Conservation (phyloP, 495 filamentous ascomycete species). For the Glarea lozoyensis region DNA sequence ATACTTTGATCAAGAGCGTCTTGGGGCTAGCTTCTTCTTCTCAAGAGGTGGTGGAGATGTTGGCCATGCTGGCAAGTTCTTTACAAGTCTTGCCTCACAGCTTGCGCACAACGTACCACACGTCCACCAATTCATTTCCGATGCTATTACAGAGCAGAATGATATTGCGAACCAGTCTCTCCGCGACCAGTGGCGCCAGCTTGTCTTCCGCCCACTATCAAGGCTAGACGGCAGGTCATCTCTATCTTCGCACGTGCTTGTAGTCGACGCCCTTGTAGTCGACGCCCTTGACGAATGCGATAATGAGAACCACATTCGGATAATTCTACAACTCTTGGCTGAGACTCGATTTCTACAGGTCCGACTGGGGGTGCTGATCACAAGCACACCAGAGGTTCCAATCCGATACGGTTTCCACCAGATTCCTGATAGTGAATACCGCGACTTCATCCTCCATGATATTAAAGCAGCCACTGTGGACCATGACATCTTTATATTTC, state of each 20-base stretch:
- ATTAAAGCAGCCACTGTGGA: conserved; percentile 9
- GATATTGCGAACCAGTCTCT: conserved; percentile 13
- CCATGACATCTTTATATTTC: conserved; percentile 12
- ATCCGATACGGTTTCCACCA: conserved; percentile 13
- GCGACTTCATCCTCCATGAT: conserved; percentile 18
- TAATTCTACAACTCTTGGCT: conserved; percentile 23
- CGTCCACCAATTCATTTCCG: conserved; percentile 4
- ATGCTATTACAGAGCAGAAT: conserved; percentile 10
- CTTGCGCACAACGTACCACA: not conserved
- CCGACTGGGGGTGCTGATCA: conserved; percentile 23
- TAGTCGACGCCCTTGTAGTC: conserved; percentile 12
- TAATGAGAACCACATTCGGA: conserved; percentile 15
- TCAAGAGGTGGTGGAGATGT: conserved; percentile 12
- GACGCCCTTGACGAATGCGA: conserved; percentile 21
- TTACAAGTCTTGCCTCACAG: conserved; percentile 8
- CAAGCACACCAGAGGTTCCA: conserved; percentile 27
- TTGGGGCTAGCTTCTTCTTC: too few relatives aligned
- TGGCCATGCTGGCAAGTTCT: conserved; percentile 15
- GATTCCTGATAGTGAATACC: conserved; percentile 8
- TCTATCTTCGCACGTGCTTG: not conserved
- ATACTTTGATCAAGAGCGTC: too few relatives aligned
- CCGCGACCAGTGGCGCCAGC: conserved; percentile 14
- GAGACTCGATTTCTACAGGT: conserved; percentile 13
- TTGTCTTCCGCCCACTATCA: conserved; percentile 14
- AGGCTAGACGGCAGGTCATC: conserved; percentile 22